Evolutionary conservation across 2,329 filamentous ascomycete genomes (phyloP), one percentile per base, ranked within the genome.

Genomic region (Fusarium sp.): DNA sequence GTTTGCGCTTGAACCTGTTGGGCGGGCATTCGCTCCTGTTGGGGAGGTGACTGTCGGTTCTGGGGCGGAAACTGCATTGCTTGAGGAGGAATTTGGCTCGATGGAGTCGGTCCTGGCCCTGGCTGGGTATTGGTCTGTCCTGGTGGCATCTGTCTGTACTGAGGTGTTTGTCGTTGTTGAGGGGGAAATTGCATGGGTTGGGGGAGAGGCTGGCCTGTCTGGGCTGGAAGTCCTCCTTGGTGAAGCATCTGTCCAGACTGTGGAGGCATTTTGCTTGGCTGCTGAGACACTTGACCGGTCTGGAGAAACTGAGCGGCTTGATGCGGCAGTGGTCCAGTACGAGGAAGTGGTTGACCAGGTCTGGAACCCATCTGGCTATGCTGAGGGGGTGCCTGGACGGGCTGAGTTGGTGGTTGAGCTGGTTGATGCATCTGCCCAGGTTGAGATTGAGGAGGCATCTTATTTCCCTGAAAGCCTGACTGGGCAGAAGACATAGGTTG

Each of bases 401-500:
- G 28, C 13, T 74, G 64, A 30, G 45, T 45, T 24, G 54, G 56
- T 12, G 39, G 42, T 26, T 72, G 71, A 20, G 34, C 42, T 18
- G 59, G 45, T 12, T 62, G 62, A 38, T 52, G 54, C 17, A 45
- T 42, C 12, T 47, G 51, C 13, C 28, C 38, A n/a, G 38, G 45
- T 12, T 47, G 55, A 66, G 65, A 50, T 18, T 69, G 67, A 18
- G 57, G 58, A 15, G 70, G 57, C 5, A 42, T 42, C 22, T n/a
- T 45, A 9, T 60, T 72, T 18, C 56, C 72, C 13, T 72, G 72
- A 10, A 54, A 32, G 18, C 58, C 42, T 22, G 63, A 42, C 6
- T 64, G 68, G 9, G 52, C 20, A 54, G 50, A 36, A 30, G 63
- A n/a, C 14, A 68, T 17, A 34, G 75, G 57, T 24, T 76, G 72